Percentiles rank a stretch among this genome's conserved stretches.
Conservation (phyloP, 2,329 filamentous ascomycete species). For the Aspergillus sp. region DNA sequence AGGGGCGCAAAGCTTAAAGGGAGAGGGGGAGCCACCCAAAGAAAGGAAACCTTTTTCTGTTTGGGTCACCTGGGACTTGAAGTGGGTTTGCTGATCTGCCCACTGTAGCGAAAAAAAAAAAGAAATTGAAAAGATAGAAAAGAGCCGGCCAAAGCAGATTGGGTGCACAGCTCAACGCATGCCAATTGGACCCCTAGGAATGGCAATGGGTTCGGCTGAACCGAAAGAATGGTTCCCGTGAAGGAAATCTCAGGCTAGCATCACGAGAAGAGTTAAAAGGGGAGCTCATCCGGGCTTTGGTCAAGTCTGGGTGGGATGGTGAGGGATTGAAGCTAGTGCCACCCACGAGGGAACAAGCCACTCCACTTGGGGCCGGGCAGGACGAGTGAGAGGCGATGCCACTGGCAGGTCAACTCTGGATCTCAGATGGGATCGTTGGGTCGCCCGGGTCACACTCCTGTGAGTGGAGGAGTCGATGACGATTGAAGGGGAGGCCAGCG, state of each 20-base stretch:
- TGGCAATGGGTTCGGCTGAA: conserved; percentile 1
- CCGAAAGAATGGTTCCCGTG: conserved; percentile 3
- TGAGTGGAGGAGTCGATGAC: conserved; percentile 10
- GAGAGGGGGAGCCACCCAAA: conserved; percentile 10
- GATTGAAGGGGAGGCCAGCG: background rate
- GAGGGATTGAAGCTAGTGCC: background rate
- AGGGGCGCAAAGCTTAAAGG: conserved; percentile 9
- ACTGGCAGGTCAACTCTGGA: conserved; percentile 8
- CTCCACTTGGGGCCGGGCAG: background rate
- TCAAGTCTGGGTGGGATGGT: background rate
- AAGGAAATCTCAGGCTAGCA: conserved; percentile 8
- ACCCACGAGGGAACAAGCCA: background rate
- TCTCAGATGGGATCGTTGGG: conserved; percentile 6
- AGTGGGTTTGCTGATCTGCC: background rate
- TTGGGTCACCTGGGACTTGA: background rate
- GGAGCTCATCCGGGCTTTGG: background rate
- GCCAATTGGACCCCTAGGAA: conserved; percentile 17
- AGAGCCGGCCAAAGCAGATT: background rate
- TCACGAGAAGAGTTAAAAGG: background rate
- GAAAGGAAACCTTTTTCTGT: conserved; percentile 3
- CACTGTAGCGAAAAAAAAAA: background rate
- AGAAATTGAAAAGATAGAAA: background rate
- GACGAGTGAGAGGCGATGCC: conserved; percentile 13
- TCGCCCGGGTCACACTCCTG: background rate
- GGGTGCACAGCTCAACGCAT: conserved; percentile 8